Base-by-base conservation (phyloP, 2,329 filamentous ascomycete species). In the Aspergillus unguis region DNA sequence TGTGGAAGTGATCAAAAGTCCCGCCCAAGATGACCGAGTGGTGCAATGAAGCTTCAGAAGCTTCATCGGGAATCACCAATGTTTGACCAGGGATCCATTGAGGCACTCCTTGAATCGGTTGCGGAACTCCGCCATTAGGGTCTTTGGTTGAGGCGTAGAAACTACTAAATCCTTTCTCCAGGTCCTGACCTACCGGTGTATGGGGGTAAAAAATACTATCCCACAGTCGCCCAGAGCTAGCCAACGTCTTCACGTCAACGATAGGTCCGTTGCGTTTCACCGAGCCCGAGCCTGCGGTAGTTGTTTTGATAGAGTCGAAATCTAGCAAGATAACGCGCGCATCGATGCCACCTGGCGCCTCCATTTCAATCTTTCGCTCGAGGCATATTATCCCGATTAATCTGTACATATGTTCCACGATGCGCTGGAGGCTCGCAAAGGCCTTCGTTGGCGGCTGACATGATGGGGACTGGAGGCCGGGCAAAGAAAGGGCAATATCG, bases 1-100 rank as follows among this genome's bases (percentile, higher is more conserved):
- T 85, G 68, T 99, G 94, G 25, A 99, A 81, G 71, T 97, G 91
- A 70, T 99, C 94, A 72, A 97, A 99, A 0, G 94, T 99, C 7
- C 94, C 94, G 29, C 92, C 94, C 9, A 97, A 83, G 48, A 87
- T 89, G 45, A 95, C 87, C 10, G 83, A 80, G 54, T 77, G 73
- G 68, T 88, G 82, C 38, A 61, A 58, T 11, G 45, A 49, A 23
- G 55, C 41, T 48, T 57, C 50, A 25, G 44, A 32, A 27, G 53
- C 43, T 32, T 62, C 52, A 10, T 63, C 61, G n/a, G 64, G 54
- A 44, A 44, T 44, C 44, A 70, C 36, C 40, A 67, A 51, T 10
- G 56, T 53, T 38, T 58, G 49, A 3, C 62, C 55, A 6, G 61
- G 43, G 9, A 53, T 51, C 60, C 64, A 67, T 29, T 61, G 57